Evolutionary conservation across 2,329 filamentous ascomycete genomes (phyloP).

Genomic region (Alternaria sp.): DNA sequence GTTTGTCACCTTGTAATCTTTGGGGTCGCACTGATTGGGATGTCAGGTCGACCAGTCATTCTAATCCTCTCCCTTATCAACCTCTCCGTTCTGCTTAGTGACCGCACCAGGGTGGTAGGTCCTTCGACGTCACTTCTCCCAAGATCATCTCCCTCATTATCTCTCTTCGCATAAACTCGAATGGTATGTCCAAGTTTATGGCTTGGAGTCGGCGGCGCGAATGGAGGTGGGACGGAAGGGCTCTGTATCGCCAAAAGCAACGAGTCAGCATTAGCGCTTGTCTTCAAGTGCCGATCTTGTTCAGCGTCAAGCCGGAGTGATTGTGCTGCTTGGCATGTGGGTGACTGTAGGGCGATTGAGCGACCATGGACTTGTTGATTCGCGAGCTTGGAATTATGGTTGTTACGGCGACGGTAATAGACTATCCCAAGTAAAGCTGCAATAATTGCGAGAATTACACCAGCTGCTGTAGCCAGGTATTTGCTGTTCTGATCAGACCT

Average conservation of each 20-base stretch:
- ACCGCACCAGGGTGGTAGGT: not conserved
- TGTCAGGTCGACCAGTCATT: not conserved
- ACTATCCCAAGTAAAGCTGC: slow-evolving; percentile 32
- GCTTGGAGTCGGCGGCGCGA: not conserved
- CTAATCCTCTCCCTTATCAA: slow-evolving; percentile 3
- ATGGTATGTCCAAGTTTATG: not conserved
- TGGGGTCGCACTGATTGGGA: not conserved
- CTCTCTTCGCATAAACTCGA: not conserved
- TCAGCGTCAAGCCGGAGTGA: not conserved
- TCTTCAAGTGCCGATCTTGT: not conserved
- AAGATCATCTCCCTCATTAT: not conserved
- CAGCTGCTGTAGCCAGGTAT: slow-evolving; percentile 84
- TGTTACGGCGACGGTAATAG: not conserved
- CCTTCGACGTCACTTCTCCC: not conserved
- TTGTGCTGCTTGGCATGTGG: not conserved
- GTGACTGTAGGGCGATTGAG: slow-evolving; percentile 1
- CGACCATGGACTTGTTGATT: not conserved
- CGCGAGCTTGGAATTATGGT: not conserved
- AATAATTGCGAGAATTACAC: slow-evolving; percentile 74
- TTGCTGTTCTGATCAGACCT: slow-evolving; percentile 77
- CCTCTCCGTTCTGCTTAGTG: not conserved
- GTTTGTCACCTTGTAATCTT: not conserved
- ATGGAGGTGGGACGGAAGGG: not conserved
- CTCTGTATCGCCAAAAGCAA: not conserved
- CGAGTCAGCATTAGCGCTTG: not conserved